phyloP scores from a whole-genome alignment of 768 basidiomycete genomes.

The Xanthoconium stramineum region DNA sequence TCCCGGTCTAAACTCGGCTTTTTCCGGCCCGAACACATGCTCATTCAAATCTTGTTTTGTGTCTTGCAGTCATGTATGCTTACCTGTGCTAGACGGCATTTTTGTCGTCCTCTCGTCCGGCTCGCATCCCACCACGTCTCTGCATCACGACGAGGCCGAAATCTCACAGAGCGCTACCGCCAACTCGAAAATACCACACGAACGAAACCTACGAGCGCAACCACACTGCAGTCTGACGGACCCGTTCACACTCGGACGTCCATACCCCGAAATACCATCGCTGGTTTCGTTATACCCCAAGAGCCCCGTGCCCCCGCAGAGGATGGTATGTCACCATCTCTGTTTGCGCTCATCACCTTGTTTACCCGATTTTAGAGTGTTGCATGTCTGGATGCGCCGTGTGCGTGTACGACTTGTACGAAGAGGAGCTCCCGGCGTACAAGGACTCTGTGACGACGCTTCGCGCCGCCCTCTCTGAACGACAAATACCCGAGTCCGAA shows the following conservation, averaged over 20 bases:
- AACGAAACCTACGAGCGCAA: constrained; percentile 33
- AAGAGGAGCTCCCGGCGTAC: constrained; percentile 67
- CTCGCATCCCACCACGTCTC: not conserved
- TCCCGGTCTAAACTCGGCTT: too few relatives aligned
- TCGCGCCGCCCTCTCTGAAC: constrained; percentile 44
- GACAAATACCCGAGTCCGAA: constrained; percentile 49
- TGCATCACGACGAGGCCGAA: constrained; percentile 44
- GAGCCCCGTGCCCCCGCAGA: constrained; percentile 59
- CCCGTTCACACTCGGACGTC: not conserved
- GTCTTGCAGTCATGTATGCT: too few relatives aligned
- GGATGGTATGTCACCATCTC: constrained; percentile 39
- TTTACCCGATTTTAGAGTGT: constrained; percentile 63
- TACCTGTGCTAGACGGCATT: too few relatives aligned
- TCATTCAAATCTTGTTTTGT: too few relatives aligned
- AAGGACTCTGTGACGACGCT: constrained; percentile 50
- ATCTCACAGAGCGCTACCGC: constrained; percentile 54
- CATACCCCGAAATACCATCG: constrained; percentile 13
- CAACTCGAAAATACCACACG: constrained; percentile 54
- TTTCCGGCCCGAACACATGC: too few relatives aligned
- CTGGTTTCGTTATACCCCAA: constrained; percentile 48
- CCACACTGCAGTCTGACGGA: not conserved
- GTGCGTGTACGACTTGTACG: constrained; percentile 89
- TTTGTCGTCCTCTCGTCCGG: constrained; percentile 5
- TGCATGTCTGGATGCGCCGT: constrained; percentile 94
- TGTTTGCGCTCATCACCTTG: too few relatives aligned